phyloP scores from a whole-genome alignment of 2,329 filamentous ascomycete genomes.

The Talaromyces albobiverticillius region DNA sequence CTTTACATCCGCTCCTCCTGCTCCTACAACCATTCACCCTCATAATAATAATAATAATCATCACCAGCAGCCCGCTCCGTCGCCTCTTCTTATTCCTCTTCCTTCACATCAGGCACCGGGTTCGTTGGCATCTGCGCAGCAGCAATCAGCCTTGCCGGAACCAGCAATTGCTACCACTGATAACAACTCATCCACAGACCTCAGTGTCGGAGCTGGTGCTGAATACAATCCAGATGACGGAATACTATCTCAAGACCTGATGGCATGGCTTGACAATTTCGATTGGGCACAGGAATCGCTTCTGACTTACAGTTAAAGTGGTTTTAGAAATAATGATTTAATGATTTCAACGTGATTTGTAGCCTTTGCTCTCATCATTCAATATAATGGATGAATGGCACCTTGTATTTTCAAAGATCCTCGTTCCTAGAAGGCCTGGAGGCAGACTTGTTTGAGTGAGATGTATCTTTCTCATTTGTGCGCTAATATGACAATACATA shows the following conservation, averaged over 20 bases:
- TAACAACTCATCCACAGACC: not conserved
- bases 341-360: no score
- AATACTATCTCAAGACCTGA: constrained; percentile 14
- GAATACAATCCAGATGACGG: not conserved
- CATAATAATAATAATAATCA: not conserved
- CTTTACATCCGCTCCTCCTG: no score
- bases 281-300: constrained; percentile 19
- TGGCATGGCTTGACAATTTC: constrained; percentile 18
- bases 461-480: not conserved
- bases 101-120: not conserved
- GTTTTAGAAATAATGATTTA: no score
- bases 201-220: not conserved
- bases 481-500: not conserved
- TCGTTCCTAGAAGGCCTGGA: no score
- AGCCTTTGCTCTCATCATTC: no score
- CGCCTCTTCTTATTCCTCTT: not conserved
- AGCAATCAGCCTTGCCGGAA: not conserved
- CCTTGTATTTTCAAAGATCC: no score
- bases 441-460: no score
- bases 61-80: not conserved
- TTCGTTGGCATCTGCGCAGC: not conserved
- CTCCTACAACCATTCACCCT: no score
- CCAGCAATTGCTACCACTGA: not conserved
- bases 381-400: not conserved
- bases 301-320: constrained; percentile 12